phyloP scores from a whole-genome alignment of 768 basidiomycete species.

The Atractiella rhizophila region DNA sequence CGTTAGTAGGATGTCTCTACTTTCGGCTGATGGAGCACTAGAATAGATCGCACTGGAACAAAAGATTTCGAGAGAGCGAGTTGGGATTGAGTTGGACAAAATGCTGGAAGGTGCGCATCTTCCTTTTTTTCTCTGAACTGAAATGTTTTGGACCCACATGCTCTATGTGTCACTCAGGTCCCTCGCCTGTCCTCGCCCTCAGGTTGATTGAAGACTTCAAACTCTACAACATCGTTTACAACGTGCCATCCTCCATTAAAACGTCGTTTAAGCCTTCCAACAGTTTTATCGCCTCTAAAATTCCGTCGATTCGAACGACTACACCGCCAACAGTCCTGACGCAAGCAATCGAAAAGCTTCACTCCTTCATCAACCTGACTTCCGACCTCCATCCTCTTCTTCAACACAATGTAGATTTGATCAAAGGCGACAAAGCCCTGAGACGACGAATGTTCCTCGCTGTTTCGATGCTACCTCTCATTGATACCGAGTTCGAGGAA shows the following conservation, averaged over 20 bases:
- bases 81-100: slow-evolving; percentile 76
- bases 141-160: neutral
- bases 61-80: slow-evolving; percentile 73
- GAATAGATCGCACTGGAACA: slow-evolving; percentile 36
- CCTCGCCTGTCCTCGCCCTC: slow-evolving; percentile 46
- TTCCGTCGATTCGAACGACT: neutral
- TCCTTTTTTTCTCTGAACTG: neutral
- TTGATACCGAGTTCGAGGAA: slow-evolving; percentile 33
- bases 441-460: slow-evolving; percentile 50
- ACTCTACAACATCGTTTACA: slow-evolving; percentile 32
- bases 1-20: slow-evolving; percentile 33
- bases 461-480: slow-evolving; percentile 46
- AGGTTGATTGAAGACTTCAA: slow-evolving; percentile 46
- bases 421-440: slow-evolving; percentile 22
- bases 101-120: slow-evolving; percentile 51
- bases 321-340: neutral
- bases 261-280: slow-evolving; percentile 7
- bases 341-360: neutral
- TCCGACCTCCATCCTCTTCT: slow-evolving; percentile 4
- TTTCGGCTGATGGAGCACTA: neutral
- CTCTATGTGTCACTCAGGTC: slow-evolving; percentile 28
- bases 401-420: slow-evolving; percentile 29
- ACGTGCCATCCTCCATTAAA: slow-evolving; percentile 4
- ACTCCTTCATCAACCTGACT: slow-evolving; percentile 2
- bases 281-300: slow-evolving; percentile 5